Base-by-base conservation (phyloP, 1,284 basidiomycete genomes). In the Cronartium quercuum region DNA sequence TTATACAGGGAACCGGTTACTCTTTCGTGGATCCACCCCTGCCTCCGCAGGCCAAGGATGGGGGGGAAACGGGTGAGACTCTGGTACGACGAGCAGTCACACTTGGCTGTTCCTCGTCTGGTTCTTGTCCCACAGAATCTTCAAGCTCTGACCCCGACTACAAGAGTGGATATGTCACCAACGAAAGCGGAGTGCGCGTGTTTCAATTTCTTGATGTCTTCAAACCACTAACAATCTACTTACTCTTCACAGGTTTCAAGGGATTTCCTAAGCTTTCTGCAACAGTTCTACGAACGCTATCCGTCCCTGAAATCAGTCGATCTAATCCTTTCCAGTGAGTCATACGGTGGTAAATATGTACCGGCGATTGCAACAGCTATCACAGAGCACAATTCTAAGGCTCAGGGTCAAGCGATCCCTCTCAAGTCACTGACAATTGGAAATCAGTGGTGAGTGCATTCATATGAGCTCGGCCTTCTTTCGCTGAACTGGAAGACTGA, bases 391-490 rank as follows among this genome's bases (percentile, higher is more conserved):
- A 66, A 66, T 40, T 44, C 9, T 10, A 42, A 66, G 38, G 12
- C 13, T 24, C 37, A 34, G 18, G n/a, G 15, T 41, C 35, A 64
- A 38, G 4, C 5, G 2, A 66, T 66, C 2, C 64, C 64, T 5
- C 35, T 66, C 21, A 47, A n/a, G 24, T 42, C 42, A 10, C 35
- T 66, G 18, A 35, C 42, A 4, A 66, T 66, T 21, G 64, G 64
- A 2, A 66, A 66, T 47, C 64, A 66, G 51, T 66, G 64, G 64
- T 66, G 51, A 44, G 3, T 58, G 9, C 9, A n/a, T n/a, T 60
- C 35, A 5, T n/a, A 35, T 38, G 18, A 13, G 10, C 9, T 42
- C 13, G 18, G 3, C 15, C n/a, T 38, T 21, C 5, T 64, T 21
- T 5, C 35, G n/a, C 6, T 29, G 40, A 63, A 34, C 9, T 63